Evolutionary conservation across 345 rosid genomes (phyloP).

Genomic region (Boechera stricta): DNA sequence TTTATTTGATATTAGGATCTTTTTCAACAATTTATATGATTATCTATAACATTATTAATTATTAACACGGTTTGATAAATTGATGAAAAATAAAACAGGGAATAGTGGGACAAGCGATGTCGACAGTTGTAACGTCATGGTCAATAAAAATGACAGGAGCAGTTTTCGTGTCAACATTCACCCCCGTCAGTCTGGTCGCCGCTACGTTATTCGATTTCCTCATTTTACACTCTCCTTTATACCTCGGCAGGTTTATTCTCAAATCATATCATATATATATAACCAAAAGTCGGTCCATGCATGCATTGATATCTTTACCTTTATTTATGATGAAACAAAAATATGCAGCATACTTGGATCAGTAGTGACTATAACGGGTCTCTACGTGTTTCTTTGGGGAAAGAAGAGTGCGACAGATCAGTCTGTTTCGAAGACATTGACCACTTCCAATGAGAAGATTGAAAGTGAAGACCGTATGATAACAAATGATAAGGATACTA

Average conservation of each 20-base stretch:
- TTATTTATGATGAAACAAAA: neutral
- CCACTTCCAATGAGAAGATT: conserved; percentile 13
- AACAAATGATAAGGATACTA: conserved; percentile 2
- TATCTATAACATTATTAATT: neutral
- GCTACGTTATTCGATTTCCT: conserved; percentile 46
- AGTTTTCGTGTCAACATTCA: conserved; percentile 54
- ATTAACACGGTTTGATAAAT: neutral
- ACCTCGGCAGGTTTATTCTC: conserved; percentile 45
- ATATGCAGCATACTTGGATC: conserved; percentile 45
- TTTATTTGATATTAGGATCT: neutral
- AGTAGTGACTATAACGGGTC: conserved; percentile 38
- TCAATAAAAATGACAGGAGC: conserved; percentile 54
- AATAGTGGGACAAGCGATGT: conserved; percentile 54
- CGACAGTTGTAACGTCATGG: conserved; percentile 55
- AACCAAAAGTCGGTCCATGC: neutral
- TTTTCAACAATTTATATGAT: neutral
- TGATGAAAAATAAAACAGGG: conserved; percentile 42
- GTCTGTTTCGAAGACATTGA: conserved; percentile 19
- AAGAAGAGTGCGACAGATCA: conserved; percentile 37
- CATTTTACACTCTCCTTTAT: conserved; percentile 39
- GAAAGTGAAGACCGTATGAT: conserved; percentile 19
- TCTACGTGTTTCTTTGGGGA: conserved; percentile 49
- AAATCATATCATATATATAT: neutral
- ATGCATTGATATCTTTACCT: conserved; percentile 4
- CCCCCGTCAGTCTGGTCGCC: conserved; percentile 46